Conservation (phyloP, 306 rosid genomes). For the Pterocarpus santalinus region DNA sequence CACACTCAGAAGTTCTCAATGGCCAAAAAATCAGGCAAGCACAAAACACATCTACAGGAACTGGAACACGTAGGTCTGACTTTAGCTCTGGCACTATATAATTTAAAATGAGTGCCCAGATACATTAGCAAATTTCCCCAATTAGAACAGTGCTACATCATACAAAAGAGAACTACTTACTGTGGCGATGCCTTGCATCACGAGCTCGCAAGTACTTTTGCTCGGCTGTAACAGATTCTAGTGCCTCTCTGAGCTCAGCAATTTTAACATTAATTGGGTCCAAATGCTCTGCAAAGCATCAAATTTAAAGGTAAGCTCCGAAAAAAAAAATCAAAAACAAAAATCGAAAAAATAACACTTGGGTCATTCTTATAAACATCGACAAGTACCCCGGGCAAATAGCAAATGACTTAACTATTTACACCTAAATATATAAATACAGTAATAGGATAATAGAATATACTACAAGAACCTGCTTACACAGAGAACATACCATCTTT, state of each 20-base stretch:
- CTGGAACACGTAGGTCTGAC: not conserved
- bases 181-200: constrained; percentile 92
- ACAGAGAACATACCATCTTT: constrained; percentile 79
- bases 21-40: not conserved
- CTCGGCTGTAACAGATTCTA: constrained; percentile 93
- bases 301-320: not conserved
- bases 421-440: not conserved
- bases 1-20: not conserved
- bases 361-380: constrained; percentile 3
- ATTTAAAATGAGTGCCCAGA: constrained; percentile 13
- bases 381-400: not conserved
- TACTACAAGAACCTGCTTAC: constrained; percentile 21
- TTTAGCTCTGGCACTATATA: not conserved
- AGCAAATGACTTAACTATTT: not conserved
- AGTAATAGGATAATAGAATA: too few species aligned
- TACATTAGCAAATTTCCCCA: constrained; percentile 4
- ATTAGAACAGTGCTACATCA: not conserved
- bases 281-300: constrained; percentile 83
- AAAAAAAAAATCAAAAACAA: not conserved
- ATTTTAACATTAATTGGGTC: constrained; percentile 98
- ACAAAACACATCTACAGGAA: not conserved
- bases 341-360: not conserved
- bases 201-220: constrained; percentile 97
- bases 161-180: constrained; percentile 64
- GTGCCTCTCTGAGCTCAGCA: constrained; percentile 97